Evolutionary conservation across 1,284 basidiomycete species (phyloP), one percentile per base, ranked within the genome.

Genomic region (Naganishia cerealis): DNA sequence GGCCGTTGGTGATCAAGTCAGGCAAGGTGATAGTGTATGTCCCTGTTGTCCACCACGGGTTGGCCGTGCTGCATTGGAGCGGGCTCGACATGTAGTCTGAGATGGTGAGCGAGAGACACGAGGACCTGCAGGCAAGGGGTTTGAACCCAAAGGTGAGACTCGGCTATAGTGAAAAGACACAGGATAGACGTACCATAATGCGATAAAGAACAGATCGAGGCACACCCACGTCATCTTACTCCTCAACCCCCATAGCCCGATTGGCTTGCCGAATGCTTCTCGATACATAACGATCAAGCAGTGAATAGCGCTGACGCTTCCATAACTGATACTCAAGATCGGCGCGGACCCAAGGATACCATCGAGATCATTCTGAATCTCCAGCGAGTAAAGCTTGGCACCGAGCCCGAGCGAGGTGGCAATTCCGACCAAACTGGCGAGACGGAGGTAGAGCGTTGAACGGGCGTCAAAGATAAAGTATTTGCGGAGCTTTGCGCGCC

Each of bases 41-140:
- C 5, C 53, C 53, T 3, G 21, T 54, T 8, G 66, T 65, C 80
- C 80, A 79, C 78, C 78, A 79, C 10, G 78, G 74, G 3, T 67
- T 72, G 36, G 70, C 73, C 8, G 74, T 40, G 2, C 78, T 77
- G 71, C 85, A 85, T 58, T 81, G 75, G 53, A 85, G 76, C 6
- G 83, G 81, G n/a, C 83, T 83, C 18, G 82, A 82, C 69, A 85
- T 83, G 73, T 83, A 82, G 73, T 85, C 84, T 75, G 85, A 84
- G 71, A 83, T 81, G 0, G 82, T 74, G 24, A 85, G 77, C 0
- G 82, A 80, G 16, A 84, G 75, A 29, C 78, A 75, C 0, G 81
- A 78, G 36, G 81, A 80, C 81, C 82, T 83, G 53, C 80, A 71
- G n/a, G 21, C 6, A 7, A 33, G 6, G 2, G 29, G 6, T 2